A percentile compares a stretch with the other conserved stretches of the same genome.
These are phyloP conservation scores for Talaromyces proteolyticus DNA, from an alignment of 495 filamentous ascomycete species.

Conservation along the genomic window DNA sequence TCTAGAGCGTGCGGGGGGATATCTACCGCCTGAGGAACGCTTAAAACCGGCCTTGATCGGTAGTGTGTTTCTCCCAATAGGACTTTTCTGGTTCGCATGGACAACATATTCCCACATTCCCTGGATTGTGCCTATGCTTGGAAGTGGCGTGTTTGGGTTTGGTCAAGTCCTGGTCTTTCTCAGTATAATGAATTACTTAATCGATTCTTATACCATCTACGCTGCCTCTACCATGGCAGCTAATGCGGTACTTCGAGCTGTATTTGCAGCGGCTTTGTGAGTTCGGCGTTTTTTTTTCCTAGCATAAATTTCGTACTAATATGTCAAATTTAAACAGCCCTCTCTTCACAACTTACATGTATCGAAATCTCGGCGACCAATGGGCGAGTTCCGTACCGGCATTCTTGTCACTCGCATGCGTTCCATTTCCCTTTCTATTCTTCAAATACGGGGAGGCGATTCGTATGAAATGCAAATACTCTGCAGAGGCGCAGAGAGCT, in stretches of 20 bases:
- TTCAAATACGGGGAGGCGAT: conserved; percentile 57
- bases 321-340: conserved; percentile 37
- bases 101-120: conserved; percentile 41
- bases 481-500: conserved; percentile 20
- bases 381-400: conserved; percentile 66
- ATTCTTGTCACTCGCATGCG: conserved; percentile 59
- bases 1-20: neutral
- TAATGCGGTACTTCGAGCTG: conserved; percentile 56
- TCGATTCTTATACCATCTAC: conserved; percentile 55
- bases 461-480: conserved; percentile 57
- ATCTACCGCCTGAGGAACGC: conserved; percentile 20
- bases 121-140: conserved; percentile 47
- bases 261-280: conserved; percentile 58
- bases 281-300: conserved; percentile 58
- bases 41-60: conserved; percentile 36
- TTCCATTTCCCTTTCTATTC: conserved; percentile 65
- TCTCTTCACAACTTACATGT: conserved; percentile 65
- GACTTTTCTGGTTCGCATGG: conserved; percentile 61
- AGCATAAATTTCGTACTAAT: conserved; percentile 52
- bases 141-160: conserved; percentile 38
- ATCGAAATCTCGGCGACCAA: conserved; percentile 57
- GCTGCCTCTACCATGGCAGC: conserved; percentile 60
- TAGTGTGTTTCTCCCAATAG: conserved; percentile 41
- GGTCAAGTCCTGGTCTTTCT: conserved; percentile 25
- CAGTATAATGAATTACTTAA: conserved; percentile 54